Base-by-base conservation (phyloP, 192 early-diverging fungal species). In the Umbelopsis sp. region DNA sequence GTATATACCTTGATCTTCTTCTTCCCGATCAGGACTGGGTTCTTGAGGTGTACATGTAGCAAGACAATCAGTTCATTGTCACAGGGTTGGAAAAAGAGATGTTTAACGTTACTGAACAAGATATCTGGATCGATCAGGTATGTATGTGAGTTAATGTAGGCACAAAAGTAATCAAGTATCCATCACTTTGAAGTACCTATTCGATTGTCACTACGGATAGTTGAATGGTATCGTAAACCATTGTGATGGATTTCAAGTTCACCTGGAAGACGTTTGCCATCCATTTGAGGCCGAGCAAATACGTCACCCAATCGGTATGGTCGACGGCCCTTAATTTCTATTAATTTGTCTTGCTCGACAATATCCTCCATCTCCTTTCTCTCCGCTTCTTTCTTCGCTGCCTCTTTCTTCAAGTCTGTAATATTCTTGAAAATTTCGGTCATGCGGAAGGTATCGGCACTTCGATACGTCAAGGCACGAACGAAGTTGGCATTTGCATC, bases 1-100 rank as follows among this genome's bases (percentile, higher is more conserved):
- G 21, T 25, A 66, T 52, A 0, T 22, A 89, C 87, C 74, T 94
- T 92, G 10, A 91, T 96, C 81, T 98, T 99, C 86, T 97, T 97
- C 84, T 98, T 97, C 47, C 95, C 96, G 80, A 98, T 91, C 89
- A 99, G 93, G 69, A 99, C 92, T 6, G 95, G 95, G 82, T 98
- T 94, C 80, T 95, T 96, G 31, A 99, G 88, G 65, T 99, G 97
- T 29, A 96, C 83, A 75, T 99, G 98, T 67, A 99, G 82, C 38
- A 99, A 74, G 24, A 99, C 97, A 74, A 98, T 88, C 49, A 98
- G 81, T 81, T 99, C 98, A 68, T 91, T 86, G 74, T 99, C 98
- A 82, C 97, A 99, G 25, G 97, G 96, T 77, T 99, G 98, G 85
- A 97, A 99, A 79, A 98, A 94, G 59, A 99, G 71, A 75, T 99